Evolutionary conservation across 495 filamentous ascomycete genomes (phyloP), one percentile per base, ranked within the genome.

Genomic region (Xanthoparmelia taractica): DNA sequence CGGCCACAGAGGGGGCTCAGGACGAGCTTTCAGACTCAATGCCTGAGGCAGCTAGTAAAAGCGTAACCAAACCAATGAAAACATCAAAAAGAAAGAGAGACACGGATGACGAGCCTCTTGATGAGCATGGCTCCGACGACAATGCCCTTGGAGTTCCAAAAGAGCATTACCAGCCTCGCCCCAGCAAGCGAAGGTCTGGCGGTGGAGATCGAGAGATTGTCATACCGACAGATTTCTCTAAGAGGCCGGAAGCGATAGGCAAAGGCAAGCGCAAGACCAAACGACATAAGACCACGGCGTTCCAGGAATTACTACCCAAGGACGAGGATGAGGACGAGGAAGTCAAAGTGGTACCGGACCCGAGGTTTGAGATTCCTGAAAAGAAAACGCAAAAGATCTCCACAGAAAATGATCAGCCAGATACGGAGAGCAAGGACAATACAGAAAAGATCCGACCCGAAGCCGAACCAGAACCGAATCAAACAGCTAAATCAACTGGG

Each of bases 161-260:
- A 45, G 71, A 73, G 57, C 38, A 68, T 18, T 73, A 73, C 40
- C 52, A 70, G 58, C 71, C 71, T 7, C 57, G 71, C 23, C 71
- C 71, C 38, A 73, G 67, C 47, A 66, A 68, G 34, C 70, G 67
- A 2, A 59, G 67, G 29, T 63, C 64, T 27, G 58, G 55, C 10
- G 58, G 20, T 34, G 36, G 34, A 2, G 38, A 61, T 7, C 59
- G 60, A 36, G 63, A 68, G 23, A 2, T 70, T 8, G 8, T 70
- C 2, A 52, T 67, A 23, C 63, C 70, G 18, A 45, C 48, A 15
- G 69, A 72, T 37, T 72, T 69, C 47, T 72, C 70, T 12, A 72
- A 72, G 50, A 54, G 59, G 27, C 70, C 70, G n/a, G 70, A 72
- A 64, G 50, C 66, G 20, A 17, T 63, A 20, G 40, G 33, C 12